A percentile compares a stretch with the other conserved stretches of the same genome.
These are phyloP conservation scores for Musa balbisiana DNA, from an alignment of 202 grass and related monocot species.

Conservation along the genomic window DNA sequence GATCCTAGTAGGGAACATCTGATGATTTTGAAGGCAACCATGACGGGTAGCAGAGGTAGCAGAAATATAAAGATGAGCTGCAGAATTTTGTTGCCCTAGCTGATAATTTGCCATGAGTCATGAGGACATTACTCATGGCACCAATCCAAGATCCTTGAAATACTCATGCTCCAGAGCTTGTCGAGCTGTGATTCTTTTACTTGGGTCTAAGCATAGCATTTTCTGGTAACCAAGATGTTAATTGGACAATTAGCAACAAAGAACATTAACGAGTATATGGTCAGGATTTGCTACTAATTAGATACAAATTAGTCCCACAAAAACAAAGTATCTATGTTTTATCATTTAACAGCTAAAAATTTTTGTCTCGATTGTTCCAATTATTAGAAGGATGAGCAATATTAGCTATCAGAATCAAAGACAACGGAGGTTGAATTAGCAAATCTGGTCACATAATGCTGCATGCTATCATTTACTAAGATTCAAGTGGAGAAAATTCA, in stretches of 20 bases:
- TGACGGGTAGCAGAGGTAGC: background rate
- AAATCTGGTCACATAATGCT: background rate
- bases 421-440: background rate
- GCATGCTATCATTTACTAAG: background rate
- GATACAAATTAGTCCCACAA: background rate
- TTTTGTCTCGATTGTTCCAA: background rate
- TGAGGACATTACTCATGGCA: background rate
- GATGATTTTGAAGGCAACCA: background rate
- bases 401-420: background rate
- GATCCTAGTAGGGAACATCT: background rate
- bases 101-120: background rate
- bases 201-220: slow-evolving; percentile 11
- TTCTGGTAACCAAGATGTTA: background rate
- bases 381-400: background rate
- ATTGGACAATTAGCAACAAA: background rate
- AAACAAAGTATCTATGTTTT: background rate
- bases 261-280: background rate
- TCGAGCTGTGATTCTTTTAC: slow-evolving; percentile 6
- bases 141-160: slow-evolving; percentile 5
- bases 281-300: background rate
- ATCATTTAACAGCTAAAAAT: background rate
- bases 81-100: background rate
- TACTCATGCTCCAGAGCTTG: slow-evolving; percentile 9
- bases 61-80: no score
- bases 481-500: background rate